Base-by-base conservation (phyloP, 352 stramenopile genomes). In the Thalassiosira mediterranea region DNA sequence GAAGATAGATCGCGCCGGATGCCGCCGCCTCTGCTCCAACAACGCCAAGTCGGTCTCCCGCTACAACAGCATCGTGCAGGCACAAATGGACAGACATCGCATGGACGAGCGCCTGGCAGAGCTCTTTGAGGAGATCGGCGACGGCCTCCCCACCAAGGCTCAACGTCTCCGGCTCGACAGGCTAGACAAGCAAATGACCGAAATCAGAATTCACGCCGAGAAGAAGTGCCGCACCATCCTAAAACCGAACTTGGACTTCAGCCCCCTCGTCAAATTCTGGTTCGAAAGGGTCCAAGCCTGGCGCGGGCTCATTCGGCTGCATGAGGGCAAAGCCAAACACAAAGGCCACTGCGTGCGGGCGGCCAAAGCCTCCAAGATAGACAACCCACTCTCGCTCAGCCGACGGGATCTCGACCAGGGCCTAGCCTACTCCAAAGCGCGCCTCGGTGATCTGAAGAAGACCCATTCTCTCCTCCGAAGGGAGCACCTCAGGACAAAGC, bases 221-320 rank as follows among this genome's bases (percentile, higher is more conserved):
- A 13, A 26, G 4, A 19, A 19, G 3, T 70, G 47, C 32, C n/a
- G 60, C 1, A 70, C 48, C 19, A 60, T 70, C 11, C 19, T 61
- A 0, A 59, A 60, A 19, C 60, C 47, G 15, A 31, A 70, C 10
- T 13, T 60, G 19, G 29, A 51, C 13, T 70, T 70, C 31, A 61
- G 47, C 17, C 29, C 13, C 8, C 17, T 13, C 13, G 46, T 61
- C 1, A 61, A 59, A 13, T 23, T 70, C 4, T 70, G 60, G 47
- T 10, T 60, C 21, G 47, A 70, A 10, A 25, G 60, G 13, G 11
- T 68, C 8, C n/a, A 58, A 5, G 59, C 44, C 1, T 68, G 42
- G 19, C 42, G 37, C 11, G 42, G 25, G 1, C 15, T 68, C 0
- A 47, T 68, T 8, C n/a, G 28, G 10, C 37, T 32, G 59, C 40